Conservation (phyloP, 2,329 filamentous ascomycete species). For the Colletotrichum aenigma region DNA sequence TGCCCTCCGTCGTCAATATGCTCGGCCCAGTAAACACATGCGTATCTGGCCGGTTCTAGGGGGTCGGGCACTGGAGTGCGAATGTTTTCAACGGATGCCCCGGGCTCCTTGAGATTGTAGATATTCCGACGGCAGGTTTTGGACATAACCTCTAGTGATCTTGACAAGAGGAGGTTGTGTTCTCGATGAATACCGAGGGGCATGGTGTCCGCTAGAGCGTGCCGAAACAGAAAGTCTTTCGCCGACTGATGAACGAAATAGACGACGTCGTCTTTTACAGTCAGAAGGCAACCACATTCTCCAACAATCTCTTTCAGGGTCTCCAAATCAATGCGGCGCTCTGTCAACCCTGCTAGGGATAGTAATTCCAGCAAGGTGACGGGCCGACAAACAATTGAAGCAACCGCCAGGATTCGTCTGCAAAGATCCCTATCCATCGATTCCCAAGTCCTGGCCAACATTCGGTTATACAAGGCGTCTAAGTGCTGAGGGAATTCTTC, state of each 20-base stretch:
- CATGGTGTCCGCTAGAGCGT: background rate
- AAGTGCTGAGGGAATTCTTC: too few species aligned
- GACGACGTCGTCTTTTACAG: constrained; percentile 26
- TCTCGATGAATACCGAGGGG: constrained; percentile 24
- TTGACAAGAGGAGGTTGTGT: constrained; percentile 34
- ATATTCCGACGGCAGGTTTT: constrained; percentile 36
- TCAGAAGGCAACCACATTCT: constrained; percentile 27
- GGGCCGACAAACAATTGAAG: constrained; percentile 36
- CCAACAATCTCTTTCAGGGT: too few species aligned
- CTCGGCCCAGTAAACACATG: constrained; percentile 25
- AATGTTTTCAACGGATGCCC: background rate
- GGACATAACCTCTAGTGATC: constrained; percentile 34
- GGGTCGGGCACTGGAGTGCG: constrained; percentile 11
- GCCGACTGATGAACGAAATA: constrained; percentile 48
- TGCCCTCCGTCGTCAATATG: constrained; percentile 3
- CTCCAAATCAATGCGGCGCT: too few species aligned
- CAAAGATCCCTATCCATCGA: constrained; percentile 32
- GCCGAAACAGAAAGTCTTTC: constrained; percentile 34
- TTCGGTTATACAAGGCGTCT: too few species aligned
- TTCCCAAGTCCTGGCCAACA: constrained; percentile 36
- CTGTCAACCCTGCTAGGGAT: too few species aligned
- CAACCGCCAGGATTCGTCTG: constrained; percentile 35
- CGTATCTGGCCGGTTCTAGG: constrained; percentile 19
- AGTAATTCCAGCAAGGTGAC: constrained; percentile 34
- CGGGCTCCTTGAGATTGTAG: constrained; percentile 27